A percentile compares a stretch with the other conserved stretches of the same genome.
Conservation (phyloP, 306 rosid genomes). For the Quercus mongolica region DNA sequence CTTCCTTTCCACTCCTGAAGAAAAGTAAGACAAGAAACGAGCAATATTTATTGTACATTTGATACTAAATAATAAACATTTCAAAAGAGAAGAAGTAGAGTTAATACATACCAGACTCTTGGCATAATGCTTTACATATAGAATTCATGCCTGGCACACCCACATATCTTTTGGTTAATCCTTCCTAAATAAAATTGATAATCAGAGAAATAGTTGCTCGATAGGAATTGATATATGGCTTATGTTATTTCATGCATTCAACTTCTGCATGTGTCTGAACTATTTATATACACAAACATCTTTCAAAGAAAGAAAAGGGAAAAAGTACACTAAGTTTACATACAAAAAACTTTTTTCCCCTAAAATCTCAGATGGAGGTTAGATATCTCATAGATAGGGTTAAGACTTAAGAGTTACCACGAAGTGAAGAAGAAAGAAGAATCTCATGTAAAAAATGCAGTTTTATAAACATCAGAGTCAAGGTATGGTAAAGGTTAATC, state of each 20-base stretch:
- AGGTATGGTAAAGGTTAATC: no score
- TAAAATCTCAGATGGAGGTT: neutral
- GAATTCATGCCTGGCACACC: conserved; percentile 98
- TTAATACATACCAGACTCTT: conserved; percentile 55
- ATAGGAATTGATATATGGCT: conserved; percentile 7
- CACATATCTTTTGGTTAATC: conserved; percentile 61
- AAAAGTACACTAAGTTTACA: neutral
- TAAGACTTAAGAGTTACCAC: neutral
- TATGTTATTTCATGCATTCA: neutral
- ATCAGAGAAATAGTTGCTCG: conserved; percentile 31
- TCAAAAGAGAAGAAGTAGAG: conserved; percentile 19
- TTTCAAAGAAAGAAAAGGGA: neutral
- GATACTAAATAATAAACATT: conserved; percentile 14
- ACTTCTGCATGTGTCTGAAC: conserved; percentile 13
- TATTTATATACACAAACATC: neutral
- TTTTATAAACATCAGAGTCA: no score
- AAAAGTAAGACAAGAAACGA: conserved; percentile 7
- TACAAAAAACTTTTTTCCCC: neutral
- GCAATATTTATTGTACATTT: conserved; percentile 6
- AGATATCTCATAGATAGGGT: neutral
- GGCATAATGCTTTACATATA: conserved; percentile 75
- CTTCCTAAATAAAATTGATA: conserved; percentile 55
- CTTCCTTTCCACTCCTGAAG: conserved; percentile 77
- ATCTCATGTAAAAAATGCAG: neutral
- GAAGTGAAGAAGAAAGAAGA: neutral